A percentile compares a stretch with the other conserved stretches of the same genome.
phyloP scores from a whole-genome alignment of 176 grass and related monocot species.

The Aegilops bicornis region DNA sequence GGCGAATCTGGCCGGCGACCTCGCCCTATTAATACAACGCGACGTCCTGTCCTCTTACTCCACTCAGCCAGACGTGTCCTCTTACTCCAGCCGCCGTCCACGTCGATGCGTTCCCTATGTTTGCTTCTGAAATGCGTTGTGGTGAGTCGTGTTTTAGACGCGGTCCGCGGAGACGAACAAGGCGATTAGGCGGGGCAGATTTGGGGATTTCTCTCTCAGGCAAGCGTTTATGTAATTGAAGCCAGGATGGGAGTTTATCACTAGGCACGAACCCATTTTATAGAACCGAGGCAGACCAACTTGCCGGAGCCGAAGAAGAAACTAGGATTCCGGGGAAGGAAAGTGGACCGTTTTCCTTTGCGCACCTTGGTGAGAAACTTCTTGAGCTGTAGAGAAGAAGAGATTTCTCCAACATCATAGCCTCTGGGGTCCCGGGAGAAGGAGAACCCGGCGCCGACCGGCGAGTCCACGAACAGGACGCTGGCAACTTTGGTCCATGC shows the following conservation, averaged over 20 bases:
- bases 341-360: not conserved
- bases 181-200: no score
- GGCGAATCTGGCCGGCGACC: no score
- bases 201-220: no score
- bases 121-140: no score
- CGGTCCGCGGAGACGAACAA: no score
- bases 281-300: not conserved
- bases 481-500: slow-evolving; percentile 2
- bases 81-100: no score
- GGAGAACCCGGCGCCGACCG: slow-evolving; percentile 1
- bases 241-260: not conserved
- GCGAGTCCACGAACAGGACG: slow-evolving; percentile 9
- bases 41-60: no score
- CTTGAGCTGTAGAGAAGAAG: not conserved
- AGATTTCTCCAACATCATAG: slow-evolving; percentile 11
- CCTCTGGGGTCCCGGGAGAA: not conserved
- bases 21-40: no score
- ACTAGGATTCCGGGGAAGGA: not conserved
- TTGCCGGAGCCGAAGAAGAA: not conserved
- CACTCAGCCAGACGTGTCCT: no score
- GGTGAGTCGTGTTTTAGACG: no score
- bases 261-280: not conserved
- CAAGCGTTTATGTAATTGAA: no score
- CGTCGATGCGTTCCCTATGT: no score
- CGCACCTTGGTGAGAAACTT: not conserved